Percentiles rank a stretch among this genome's conserved stretches.
Evolutionary conservation across 2,329 filamentous ascomycete species (phyloP).

Genomic region (Fusarium circinatum): DNA sequence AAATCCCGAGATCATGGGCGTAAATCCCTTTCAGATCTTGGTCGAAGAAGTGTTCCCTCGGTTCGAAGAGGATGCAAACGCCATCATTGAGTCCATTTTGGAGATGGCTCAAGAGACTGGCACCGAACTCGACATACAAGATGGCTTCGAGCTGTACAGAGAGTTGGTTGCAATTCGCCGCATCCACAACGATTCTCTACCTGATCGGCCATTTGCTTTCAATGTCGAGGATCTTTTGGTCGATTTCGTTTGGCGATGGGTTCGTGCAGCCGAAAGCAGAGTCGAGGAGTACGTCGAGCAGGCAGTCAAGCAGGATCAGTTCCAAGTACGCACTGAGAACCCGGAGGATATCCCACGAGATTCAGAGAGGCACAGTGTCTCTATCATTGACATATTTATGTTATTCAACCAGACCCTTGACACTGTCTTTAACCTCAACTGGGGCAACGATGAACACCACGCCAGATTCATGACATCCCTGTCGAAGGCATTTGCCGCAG

Average conservation of each 20-base stretch:
- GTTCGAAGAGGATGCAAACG: constrained; percentile 88
- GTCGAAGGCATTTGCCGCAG: constrained; percentile 83
- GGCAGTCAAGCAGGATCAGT: constrained; percentile 89
- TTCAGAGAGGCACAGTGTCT: constrained; percentile 90
- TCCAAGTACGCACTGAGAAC: constrained; percentile 76
- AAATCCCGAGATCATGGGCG: constrained; percentile 86
- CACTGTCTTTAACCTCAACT: constrained; percentile 85
- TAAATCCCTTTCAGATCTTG: constrained; percentile 72
- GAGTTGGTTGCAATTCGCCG: constrained; percentile 86
- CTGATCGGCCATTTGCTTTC: constrained; percentile 81
- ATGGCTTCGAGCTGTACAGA: constrained; percentile 93
- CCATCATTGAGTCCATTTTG: constrained; percentile 85
- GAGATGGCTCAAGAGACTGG: constrained; percentile 74
- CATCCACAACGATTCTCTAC: constrained; percentile 81
- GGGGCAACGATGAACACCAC: constrained; percentile 93
- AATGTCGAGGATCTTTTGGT: constrained; percentile 86
- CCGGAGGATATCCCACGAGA: constrained; percentile 74
- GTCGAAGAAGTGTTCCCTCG: constrained; percentile 87
- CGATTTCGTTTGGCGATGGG: constrained; percentile 97
- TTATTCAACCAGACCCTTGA: constrained; percentile 93
- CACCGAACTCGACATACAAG: constrained; percentile 84
- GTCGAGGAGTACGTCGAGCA: constrained; percentile 87
- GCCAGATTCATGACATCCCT: constrained; percentile 97
- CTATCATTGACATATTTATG: constrained; percentile 91
- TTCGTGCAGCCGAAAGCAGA: constrained; percentile 80